Evolutionary conservation across 768 basidiomycete species (phyloP).

Genomic region (Polyporus arcularius): DNA sequence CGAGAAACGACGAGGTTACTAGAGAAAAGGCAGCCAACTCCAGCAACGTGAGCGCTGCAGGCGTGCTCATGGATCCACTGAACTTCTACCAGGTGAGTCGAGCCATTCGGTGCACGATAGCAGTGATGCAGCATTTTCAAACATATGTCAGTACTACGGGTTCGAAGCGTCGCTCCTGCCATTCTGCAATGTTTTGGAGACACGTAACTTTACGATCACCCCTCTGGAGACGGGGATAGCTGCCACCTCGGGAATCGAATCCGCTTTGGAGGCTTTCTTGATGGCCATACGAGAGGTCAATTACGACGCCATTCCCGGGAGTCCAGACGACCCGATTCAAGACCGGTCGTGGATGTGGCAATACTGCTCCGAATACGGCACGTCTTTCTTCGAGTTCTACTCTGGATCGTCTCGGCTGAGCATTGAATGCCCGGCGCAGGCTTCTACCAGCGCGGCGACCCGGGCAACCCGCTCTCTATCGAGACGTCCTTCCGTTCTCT

Average conservation of each 20-base stretch:
- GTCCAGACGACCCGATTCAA: slow-evolving; percentile 42
- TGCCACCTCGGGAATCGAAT: slow-evolving; percentile 35
- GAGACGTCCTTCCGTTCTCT: slow-evolving; percentile 49
- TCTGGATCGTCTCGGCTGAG: not conserved
- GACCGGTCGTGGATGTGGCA: slow-evolving; percentile 56
- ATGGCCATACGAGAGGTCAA: slow-evolving; percentile 45
- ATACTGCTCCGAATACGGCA: slow-evolving; percentile 54
- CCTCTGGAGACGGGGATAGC: slow-evolving; percentile 42
- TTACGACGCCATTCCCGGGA: slow-evolving; percentile 45
- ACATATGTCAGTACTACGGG: slow-evolving; percentile 43
- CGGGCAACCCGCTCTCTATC: slow-evolving; percentile 46
- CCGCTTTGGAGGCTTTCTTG: slow-evolving; percentile 43
- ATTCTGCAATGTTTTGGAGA: slow-evolving; percentile 51
- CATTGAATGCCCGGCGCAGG: slow-evolving; percentile 27
- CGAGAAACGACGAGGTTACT: slow-evolving; percentile 38
- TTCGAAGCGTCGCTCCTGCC: slow-evolving; percentile 45
- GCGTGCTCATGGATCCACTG: slow-evolving; percentile 51
- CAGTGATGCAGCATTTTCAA: no score
- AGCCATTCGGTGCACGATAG: not conserved
- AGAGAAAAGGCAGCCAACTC: slow-evolving; percentile 35
- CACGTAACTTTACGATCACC: slow-evolving; percentile 40
- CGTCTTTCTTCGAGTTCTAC: not conserved
- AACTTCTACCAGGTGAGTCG: slow-evolving; percentile 45
- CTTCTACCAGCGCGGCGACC: slow-evolving; percentile 51
- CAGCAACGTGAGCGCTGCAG: slow-evolving; percentile 41